A percentile compares a stretch with the other conserved stretches of the same genome.
These are phyloP conservation scores for Trifolium fragiferum DNA, from an alignment of 306 rosid genomes.

Conservation along the genomic window DNA sequence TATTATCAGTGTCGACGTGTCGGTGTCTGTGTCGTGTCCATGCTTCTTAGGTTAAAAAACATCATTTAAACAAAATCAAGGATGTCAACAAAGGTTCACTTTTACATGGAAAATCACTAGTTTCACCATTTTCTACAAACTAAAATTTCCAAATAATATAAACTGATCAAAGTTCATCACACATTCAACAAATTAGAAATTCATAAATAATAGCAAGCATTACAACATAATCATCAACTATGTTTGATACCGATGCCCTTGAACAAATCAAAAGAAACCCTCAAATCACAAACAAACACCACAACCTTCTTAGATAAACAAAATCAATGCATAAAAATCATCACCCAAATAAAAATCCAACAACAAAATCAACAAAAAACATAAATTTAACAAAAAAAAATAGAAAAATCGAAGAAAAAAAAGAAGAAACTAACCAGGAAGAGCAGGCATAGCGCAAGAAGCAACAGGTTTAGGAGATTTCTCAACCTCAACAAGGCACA, in stretches of 20 bases:
- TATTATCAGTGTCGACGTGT: no score
- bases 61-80: no score
- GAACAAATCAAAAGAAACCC: constrained; percentile 1
- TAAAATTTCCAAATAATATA: background rate
- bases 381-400: no score
- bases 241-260: constrained; percentile 6
- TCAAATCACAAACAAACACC: background rate
- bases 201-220: constrained; percentile 2
- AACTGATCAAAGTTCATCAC: background rate
- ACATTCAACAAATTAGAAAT: constrained; percentile 16
- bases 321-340: background rate
- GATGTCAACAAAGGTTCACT: no score
- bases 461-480: constrained; percentile 99
- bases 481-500: constrained; percentile 99
- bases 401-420: background rate
- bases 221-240: constrained; percentile 16
- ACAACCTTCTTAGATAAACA: background rate
- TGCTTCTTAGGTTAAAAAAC: no score
- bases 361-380: constrained; percentile 18
- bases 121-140: background rate
- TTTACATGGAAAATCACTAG: background rate
- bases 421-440: constrained; percentile 65
- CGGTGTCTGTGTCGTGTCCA: no score
- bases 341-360: background rate
- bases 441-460: constrained; percentile 99